These are phyloP conservation scores for Schizophyllum amplum DNA, from an alignment of 1,284 basidiomycete species.

Conservation along the genomic window DNA sequence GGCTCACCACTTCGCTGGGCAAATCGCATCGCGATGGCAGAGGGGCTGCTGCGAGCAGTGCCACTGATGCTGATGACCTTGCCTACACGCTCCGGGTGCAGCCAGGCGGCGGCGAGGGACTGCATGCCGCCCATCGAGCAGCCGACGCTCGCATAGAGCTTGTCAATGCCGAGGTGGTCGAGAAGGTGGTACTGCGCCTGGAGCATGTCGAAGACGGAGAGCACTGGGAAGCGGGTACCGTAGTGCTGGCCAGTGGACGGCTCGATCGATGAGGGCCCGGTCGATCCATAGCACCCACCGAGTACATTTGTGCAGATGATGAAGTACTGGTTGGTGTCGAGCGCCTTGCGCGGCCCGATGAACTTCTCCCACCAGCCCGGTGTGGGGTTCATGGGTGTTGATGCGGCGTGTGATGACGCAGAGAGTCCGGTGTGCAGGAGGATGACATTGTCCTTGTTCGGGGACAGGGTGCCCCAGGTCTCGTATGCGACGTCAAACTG, in stretches of 20 bases:
- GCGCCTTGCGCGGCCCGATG: conserved; percentile 88
- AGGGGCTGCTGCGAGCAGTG: conserved; percentile 85
- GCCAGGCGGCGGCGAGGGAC: conserved; percentile 90
- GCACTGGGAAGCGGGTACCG: conserved; percentile 86
- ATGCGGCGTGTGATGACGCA: conserved; percentile 93
- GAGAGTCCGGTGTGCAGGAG: conserved; percentile 96
- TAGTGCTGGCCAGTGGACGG: conserved; percentile 65
- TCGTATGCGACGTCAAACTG: conserved; percentile 91
- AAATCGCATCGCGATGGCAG: conserved; percentile 92
- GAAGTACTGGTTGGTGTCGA: conserved; percentile 92
- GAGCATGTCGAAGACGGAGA: conserved; percentile 97
- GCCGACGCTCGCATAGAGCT: conserved; percentile 89
- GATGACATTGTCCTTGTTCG: conserved; percentile 79
- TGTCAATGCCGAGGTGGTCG: conserved; percentile 79
- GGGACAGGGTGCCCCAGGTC: conserved; percentile 90
- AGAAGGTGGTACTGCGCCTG: conserved; percentile 86
- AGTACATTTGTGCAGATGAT: conserved; percentile 97
- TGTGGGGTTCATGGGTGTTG: conserved; percentile 68
- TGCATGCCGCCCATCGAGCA: conserved; percentile 98
- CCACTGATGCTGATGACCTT: conserved; percentile 93
- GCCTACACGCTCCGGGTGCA: conserved; percentile 84
- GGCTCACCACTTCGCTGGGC: conserved; percentile 87
- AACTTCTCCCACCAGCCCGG: conserved; percentile 99
- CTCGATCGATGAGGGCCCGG: conserved; percentile 83
- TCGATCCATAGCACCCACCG: conserved; percentile 96